Percentiles rank a stretch among this genome's conserved stretches.
Conservation (phyloP, 2,329 filamentous ascomycete species). For the Lojkania enalia region DNA sequence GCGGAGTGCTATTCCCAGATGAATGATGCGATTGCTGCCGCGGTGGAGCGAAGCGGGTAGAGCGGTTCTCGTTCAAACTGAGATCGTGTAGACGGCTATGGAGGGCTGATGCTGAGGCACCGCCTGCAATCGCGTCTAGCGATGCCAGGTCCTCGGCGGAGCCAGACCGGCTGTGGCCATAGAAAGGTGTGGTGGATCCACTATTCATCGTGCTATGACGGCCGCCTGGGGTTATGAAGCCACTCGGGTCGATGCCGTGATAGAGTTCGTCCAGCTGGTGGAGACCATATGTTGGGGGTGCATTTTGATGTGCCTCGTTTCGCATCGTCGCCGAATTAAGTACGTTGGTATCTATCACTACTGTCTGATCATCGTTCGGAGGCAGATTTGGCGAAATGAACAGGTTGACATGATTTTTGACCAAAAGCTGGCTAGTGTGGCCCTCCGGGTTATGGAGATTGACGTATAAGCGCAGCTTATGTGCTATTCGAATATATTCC, state of each 20-base stretch:
- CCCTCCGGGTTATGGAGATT: constrained; percentile 94
- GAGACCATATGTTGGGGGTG: constrained; percentile 90
- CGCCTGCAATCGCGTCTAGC: constrained; percentile 50
- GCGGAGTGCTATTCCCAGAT: constrained; percentile 42
- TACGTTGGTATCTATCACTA: constrained; percentile 52
- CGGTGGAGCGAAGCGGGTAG: constrained; percentile 14
- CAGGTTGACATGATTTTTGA: constrained; percentile 85
- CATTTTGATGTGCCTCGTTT: constrained; percentile 64
- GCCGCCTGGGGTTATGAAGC: constrained; percentile 76
- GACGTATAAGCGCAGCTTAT: constrained; percentile 90
- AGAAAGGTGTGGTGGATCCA: constrained; percentile 74
- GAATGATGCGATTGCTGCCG: constrained; percentile 36
- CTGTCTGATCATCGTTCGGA: constrained; percentile 82
- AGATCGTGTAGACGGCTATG: constrained; percentile 68
- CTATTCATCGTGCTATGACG: constrained; percentile 59
- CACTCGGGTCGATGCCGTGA: constrained; percentile 78
- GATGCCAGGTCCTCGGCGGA: constrained; percentile 79
- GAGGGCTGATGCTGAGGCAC: constrained; percentile 62
- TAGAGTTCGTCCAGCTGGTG: constrained; percentile 90
- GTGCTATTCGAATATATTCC: constrained; percentile 85
- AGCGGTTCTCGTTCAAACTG: constrained; percentile 43
- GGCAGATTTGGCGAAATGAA: constrained; percentile 95
- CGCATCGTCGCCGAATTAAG: constrained; percentile 49
- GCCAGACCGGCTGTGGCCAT: constrained; percentile 68
- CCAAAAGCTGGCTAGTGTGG: constrained; percentile 89